Percentiles rank a stretch among this genome's conserved stretches.
These are phyloP conservation scores for Cryptococcus sp. DNA, from an alignment of 1,284 basidiomycete genomes.

Conservation along the genomic window DNA sequence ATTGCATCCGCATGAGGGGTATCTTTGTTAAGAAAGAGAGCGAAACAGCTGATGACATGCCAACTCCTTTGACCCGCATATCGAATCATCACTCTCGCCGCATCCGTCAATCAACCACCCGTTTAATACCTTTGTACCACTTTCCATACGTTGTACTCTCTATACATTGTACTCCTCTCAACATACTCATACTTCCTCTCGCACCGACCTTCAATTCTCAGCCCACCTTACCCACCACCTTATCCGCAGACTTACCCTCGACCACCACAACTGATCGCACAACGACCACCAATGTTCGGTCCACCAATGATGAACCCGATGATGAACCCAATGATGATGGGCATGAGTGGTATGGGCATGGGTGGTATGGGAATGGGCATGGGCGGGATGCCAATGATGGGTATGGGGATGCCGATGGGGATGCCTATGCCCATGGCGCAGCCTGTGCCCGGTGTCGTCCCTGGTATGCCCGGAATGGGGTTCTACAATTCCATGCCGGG, in stretches of 20 bases:
- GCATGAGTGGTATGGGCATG: conserved; percentile 18
- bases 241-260: conserved; percentile 18
- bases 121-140: conserved; percentile 1
- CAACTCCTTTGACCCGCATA: neutral
- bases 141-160: neutral
- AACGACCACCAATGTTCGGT: conserved; percentile 26
- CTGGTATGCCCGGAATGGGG: conserved; percentile 42
- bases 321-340: conserved; percentile 18
- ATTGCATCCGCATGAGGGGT: neutral
- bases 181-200: neutral
- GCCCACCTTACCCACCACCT: conserved; percentile 19
- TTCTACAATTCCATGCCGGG: conserved; percentile 37
- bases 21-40: conserved; percentile 8
- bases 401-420: conserved; percentile 25
- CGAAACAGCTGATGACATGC: neutral
- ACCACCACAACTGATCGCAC: conserved; percentile 19
- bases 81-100: neutral
- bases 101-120: conserved; percentile 3
- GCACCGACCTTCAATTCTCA: neutral
- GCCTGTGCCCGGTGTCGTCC: conserved; percentile 35
- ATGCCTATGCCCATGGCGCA: conserved; percentile 27
- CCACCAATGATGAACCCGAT: conserved; percentile 20
- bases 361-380: conserved; percentile 19
- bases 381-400: conserved; percentile 20
- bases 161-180: neutral